Evolutionary conservation across 805 yeast genomes (phyloP).

Genomic region (Kazachstania viticola): DNA sequence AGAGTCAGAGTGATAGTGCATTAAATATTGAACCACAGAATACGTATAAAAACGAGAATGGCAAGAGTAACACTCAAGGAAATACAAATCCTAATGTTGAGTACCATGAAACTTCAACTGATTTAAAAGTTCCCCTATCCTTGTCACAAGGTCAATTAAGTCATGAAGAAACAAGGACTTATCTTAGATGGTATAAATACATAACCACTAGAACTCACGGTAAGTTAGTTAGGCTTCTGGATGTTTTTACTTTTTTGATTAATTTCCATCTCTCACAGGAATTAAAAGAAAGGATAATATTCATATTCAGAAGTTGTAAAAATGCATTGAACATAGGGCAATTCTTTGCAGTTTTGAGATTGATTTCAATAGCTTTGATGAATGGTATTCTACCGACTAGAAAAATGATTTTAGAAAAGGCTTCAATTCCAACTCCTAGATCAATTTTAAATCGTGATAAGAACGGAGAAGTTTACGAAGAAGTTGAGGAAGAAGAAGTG

Average conservation of each 20-base stretch:
- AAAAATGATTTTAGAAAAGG: slow-evolving; percentile 37
- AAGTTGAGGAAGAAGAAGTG: slow-evolving; percentile 23
- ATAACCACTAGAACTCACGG: slow-evolving; percentile 61
- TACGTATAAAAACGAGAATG: background rate
- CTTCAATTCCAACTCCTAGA: slow-evolving; percentile 69
- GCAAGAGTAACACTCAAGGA: background rate
- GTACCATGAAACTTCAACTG: slow-evolving; percentile 26
- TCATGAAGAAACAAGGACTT: slow-evolving; percentile 68
- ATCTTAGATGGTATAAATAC: slow-evolving; percentile 88
- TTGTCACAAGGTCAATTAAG: slow-evolving; percentile 60
- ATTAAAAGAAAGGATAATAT: slow-evolving; percentile 39
- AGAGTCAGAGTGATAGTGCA: slow-evolving; percentile 5
- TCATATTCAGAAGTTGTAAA: slow-evolving; percentile 40
- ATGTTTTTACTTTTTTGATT: slow-evolving; percentile 64
- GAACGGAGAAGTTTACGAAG: slow-evolving; percentile 35
- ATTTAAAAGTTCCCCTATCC: slow-evolving; percentile 45
- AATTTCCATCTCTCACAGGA: slow-evolving; percentile 57
- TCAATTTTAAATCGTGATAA: slow-evolving; percentile 60
- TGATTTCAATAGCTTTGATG: slow-evolving; percentile 57
- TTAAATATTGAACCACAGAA: slow-evolving; percentile 1
- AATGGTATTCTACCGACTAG: slow-evolving; percentile 43
- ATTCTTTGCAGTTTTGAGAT: slow-evolving; percentile 76
- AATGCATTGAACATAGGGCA: slow-evolving; percentile 73
- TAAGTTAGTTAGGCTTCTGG: slow-evolving; percentile 55
- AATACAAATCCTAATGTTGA: background rate